phyloP scores from a whole-genome alignment of 306 rosid genomes.

The Dalbergia cultrata region DNA sequence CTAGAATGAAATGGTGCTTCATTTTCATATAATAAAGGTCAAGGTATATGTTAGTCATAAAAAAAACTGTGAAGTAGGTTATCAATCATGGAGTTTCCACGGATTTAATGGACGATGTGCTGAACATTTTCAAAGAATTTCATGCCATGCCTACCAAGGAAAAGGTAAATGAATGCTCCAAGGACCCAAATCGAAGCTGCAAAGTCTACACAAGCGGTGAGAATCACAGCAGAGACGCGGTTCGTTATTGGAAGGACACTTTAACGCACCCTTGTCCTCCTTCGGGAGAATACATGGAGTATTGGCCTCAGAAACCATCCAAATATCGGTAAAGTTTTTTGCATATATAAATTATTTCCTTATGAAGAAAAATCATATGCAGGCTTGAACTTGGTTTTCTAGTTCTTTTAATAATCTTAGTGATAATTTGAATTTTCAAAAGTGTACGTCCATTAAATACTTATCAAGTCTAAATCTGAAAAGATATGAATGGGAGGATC shows the following conservation, averaged over 20 bases:
- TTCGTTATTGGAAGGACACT: conserved; percentile 74
- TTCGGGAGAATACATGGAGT: conserved; percentile 48
- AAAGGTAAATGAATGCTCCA: conserved; percentile 61
- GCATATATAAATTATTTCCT: too few species aligned
- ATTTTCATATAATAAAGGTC: not conserved
- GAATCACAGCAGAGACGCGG: conserved; percentile 47
- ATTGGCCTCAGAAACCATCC: conserved; percentile 81
- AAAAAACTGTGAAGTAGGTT: conserved; percentile 47
- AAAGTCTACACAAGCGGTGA: conserved; percentile 75
- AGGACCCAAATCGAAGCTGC: conserved; percentile 64
- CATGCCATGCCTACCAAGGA: conserved; percentile 60
- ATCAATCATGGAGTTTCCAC: conserved; percentile 71
- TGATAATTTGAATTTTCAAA: too few species aligned
- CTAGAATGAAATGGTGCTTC: not conserved
- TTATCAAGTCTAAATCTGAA: too few species aligned
- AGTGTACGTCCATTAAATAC: too few species aligned
- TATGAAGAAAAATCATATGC: too few species aligned
- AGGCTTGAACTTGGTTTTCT: too few species aligned
- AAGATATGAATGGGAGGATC: too few species aligned
- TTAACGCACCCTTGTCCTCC: conserved; percentile 64
- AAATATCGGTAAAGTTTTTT: conserved; percentile 53
- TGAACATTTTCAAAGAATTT: conserved; percentile 61
- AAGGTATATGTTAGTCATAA: too few species aligned
- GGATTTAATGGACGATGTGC: conserved; percentile 49
- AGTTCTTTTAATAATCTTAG: too few species aligned